Evolutionary conservation across 106 monocot species (phyloP).

Genomic region (Platanthera guangdongensis): DNA sequence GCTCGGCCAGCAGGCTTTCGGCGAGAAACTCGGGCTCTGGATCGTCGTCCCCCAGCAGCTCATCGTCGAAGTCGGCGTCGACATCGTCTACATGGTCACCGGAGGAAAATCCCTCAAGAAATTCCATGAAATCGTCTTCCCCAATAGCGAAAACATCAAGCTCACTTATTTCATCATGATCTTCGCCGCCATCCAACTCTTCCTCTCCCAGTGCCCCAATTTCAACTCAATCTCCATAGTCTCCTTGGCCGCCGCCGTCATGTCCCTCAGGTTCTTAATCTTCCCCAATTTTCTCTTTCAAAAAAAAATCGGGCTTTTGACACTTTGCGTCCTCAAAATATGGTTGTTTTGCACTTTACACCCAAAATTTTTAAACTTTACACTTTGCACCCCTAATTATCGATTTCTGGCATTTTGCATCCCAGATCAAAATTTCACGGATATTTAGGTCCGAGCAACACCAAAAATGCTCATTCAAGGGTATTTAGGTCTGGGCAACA

Average conservation of each 20-base stretch:
- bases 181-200: slow-evolving; percentile 21
- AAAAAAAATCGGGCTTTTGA: neutral
- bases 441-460: too few relatives aligned
- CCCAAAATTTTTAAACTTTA: too few relatives aligned
- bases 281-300: neutral
- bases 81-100: slow-evolving; percentile 32
- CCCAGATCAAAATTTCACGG: too few relatives aligned
- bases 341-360: too few relatives aligned
- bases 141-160: slow-evolving; percentile 7
- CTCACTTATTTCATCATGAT: slow-evolving; percentile 26
- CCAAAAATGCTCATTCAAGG: too few relatives aligned
- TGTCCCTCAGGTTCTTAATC: slow-evolving; percentile 20
- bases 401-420: too few relatives aligned
- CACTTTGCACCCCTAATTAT: too few relatives aligned
- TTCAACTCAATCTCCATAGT: slow-evolving; percentile 27
- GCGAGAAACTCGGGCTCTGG: slow-evolving; percentile 21
- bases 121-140: slow-evolving; percentile 16
- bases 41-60: slow-evolving; percentile 29
- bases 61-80: slow-evolving; percentile 10
- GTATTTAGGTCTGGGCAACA: too few relatives aligned
- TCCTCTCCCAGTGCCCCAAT: slow-evolving; percentile 22
- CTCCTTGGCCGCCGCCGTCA: slow-evolving; percentile 27
- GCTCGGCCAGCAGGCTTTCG: slow-evolving; percentile 25
- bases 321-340: too few relatives aligned
- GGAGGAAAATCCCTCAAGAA: slow-evolving; percentile 22